Evolutionary conservation across 768 basidiomycete species (phyloP).

Genomic region (Phlegmacium glaucopus): DNA sequence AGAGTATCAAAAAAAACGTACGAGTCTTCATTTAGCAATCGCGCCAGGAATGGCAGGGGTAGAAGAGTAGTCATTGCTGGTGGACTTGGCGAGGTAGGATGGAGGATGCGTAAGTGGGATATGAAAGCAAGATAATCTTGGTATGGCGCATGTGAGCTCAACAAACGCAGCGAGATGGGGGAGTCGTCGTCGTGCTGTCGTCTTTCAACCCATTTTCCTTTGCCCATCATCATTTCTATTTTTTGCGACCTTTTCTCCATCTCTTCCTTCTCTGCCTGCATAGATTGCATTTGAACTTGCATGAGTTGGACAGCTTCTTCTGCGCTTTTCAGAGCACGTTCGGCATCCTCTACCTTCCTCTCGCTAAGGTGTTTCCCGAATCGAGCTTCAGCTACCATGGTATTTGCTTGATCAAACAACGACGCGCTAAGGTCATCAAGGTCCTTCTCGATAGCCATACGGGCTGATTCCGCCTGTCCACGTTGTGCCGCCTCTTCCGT

Average conservation of each 20-base stretch:
- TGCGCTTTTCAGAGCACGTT: conserved; percentile 73
- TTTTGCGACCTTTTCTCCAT: conserved; percentile 51
- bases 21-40: conserved; percentile 82
- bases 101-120: conserved; percentile 69
- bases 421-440: conserved; percentile 90
- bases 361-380: conserved; percentile 62
- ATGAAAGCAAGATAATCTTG: conserved; percentile 79
- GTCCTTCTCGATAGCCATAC: conserved; percentile 85
- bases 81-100: conserved; percentile 53
- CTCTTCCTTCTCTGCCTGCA: conserved; percentile 65
- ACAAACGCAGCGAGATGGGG: conserved; percentile 39
- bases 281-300: conserved; percentile 79
- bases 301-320: conserved; percentile 84
- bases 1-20: conserved; percentile 44
- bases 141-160: conserved; percentile 73
- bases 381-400: conserved; percentile 96
- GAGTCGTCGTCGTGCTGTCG: conserved; percentile 22
- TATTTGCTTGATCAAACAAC: conserved; percentile 91
- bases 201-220: conserved; percentile 65
- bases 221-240: conserved; percentile 53
- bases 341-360: conserved; percentile 72
- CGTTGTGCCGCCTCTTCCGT: conserved; percentile 91
- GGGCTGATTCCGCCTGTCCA: conserved; percentile 85
- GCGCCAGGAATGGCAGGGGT: conserved; percentile 71
- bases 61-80: conserved; percentile 76